Evolutionary conservation across 2,329 filamentous ascomycete species (phyloP).

Genomic region (Neoscytalidium dimidiatum): DNA sequence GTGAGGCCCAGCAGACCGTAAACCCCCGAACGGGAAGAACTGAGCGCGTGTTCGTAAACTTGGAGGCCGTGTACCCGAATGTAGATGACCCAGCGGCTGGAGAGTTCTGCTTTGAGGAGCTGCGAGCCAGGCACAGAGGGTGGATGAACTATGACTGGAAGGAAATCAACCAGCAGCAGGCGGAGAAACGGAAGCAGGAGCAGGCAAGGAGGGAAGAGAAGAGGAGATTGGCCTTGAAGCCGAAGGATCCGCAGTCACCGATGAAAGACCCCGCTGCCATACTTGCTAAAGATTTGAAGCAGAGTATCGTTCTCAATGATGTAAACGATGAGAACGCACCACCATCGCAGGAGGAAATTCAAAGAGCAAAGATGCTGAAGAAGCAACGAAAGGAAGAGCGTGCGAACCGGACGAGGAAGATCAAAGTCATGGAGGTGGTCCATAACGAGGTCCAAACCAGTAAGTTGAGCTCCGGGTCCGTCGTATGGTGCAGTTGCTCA

Average conservation of each 20-base stretch:
- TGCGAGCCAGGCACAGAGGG: conserved; percentile 77
- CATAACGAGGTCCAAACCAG: conserved; percentile 88
- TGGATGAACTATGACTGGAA: conserved; percentile 60
- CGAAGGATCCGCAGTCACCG: conserved; percentile 4
- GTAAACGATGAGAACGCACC: conserved; percentile 51
- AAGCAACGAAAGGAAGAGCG: conserved; percentile 51
- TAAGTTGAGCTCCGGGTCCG: conserved; percentile 48
- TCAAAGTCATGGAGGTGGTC: conserved; percentile 73
- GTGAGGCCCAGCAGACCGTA: conserved; percentile 75
- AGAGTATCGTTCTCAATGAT: conserved; percentile 16
- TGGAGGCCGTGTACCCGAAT: conserved; percentile 82
- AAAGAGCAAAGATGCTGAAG: conserved; percentile 58
- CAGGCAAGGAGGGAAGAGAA: background rate
- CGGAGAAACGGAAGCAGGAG: conserved; percentile 17
- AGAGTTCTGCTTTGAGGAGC: conserved; percentile 89
- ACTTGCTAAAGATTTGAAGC: conserved; percentile 14
- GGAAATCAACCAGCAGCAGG: conserved; percentile 34
- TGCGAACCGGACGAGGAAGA: conserved; percentile 53
- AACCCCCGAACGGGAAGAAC: conserved; percentile 81
- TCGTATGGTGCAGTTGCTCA: conserved; percentile 23
- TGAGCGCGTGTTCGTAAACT: conserved; percentile 84
- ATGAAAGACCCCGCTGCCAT: background rate
- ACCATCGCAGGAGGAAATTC: conserved; percentile 50
- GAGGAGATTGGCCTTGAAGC: conserved; percentile 11
- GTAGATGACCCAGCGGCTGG: conserved; percentile 65